Percentiles rank a stretch among this genome's conserved stretches.
phyloP scores from a whole-genome alignment of 768 basidiomycete species.

The Mycena filopes region DNA sequence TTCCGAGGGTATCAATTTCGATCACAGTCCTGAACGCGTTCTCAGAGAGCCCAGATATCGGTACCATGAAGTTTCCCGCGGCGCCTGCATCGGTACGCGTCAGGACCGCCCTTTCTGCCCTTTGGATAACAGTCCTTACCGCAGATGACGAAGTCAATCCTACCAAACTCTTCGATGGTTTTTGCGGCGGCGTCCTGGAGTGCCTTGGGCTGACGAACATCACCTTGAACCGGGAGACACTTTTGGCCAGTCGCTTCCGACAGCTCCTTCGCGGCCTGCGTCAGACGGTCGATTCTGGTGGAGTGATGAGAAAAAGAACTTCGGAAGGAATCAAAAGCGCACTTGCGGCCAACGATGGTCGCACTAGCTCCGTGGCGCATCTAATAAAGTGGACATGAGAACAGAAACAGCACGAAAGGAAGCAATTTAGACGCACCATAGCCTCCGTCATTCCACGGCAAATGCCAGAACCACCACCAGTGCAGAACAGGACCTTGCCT shows the following conservation, averaged over 20 bases:
- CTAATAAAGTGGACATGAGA: constrained; percentile 53
- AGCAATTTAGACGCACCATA: constrained; percentile 61
- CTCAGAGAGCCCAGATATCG: constrained; percentile 84
- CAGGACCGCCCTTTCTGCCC: background rate
- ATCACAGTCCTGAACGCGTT: constrained; percentile 94
- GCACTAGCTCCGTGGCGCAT: constrained; percentile 88
- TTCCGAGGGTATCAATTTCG: constrained; percentile 94
- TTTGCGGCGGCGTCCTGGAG: constrained; percentile 80
- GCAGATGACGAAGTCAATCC: constrained; percentile 95
- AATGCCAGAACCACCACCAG: constrained; percentile 94
- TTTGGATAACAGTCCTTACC: constrained; percentile 55
- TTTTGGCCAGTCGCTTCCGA: constrained; percentile 71
- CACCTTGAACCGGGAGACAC: constrained; percentile 81
- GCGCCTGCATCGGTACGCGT: constrained; percentile 66
- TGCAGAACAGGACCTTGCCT: constrained; percentile 91
- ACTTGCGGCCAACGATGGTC: constrained; percentile 90
- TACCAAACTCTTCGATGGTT: constrained; percentile 81
- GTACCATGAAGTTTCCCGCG: constrained; percentile 95
- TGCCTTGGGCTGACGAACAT: constrained; percentile 82
- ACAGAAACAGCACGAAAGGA: background rate
- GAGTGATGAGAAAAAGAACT: constrained; percentile 18
- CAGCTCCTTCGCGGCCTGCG: constrained; percentile 75
- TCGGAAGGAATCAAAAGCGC: constrained; percentile 40
- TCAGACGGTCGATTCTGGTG: constrained; percentile 75
- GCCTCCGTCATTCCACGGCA: constrained; percentile 89